These are phyloP conservation scores for Tuber microsphaerosporum DNA, from an alignment of 495 filamentous ascomycete genomes.

Conservation along the genomic window DNA sequence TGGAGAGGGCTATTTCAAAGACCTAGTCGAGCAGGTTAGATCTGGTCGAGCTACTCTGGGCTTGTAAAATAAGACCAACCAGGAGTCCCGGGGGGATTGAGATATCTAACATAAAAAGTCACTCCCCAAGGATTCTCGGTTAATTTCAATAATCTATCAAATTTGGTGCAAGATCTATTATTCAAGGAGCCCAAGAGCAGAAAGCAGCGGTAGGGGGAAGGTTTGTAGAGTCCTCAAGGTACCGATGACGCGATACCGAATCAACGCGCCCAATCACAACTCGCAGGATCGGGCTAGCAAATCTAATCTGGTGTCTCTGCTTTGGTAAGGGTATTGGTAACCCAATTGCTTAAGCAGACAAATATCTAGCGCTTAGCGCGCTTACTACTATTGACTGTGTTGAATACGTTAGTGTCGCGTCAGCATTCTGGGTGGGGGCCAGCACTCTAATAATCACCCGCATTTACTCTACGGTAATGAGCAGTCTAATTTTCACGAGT, in stretches of 20 bases:
- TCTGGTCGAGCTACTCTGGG: not conserved
- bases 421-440: not conserved
- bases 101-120: not conserved
- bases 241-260: not conserved
- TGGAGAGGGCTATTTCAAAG: conserved; percentile 16
- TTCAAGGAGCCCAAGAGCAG: not conserved
- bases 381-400: not conserved
- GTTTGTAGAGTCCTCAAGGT: too few relatives aligned
- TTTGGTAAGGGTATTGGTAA: not conserved
- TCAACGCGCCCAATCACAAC: not conserved
- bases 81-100: not conserved
- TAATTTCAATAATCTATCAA: not conserved
- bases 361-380: not conserved
- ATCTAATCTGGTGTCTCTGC: not conserved
- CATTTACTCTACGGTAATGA: not conserved
- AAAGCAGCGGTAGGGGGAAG: not conserved
- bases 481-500: not conserved
- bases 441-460: not conserved
- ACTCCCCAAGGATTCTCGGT: not conserved
- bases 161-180: not conserved
- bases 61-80: not conserved
- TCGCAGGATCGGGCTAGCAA: not conserved
- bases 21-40: conserved; percentile 14
- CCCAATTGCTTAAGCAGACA: not conserved
- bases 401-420: not conserved